Evolutionary conservation across 768 basidiomycete species (phyloP).

Genomic region (Brasilioporus rufonigricans): DNA sequence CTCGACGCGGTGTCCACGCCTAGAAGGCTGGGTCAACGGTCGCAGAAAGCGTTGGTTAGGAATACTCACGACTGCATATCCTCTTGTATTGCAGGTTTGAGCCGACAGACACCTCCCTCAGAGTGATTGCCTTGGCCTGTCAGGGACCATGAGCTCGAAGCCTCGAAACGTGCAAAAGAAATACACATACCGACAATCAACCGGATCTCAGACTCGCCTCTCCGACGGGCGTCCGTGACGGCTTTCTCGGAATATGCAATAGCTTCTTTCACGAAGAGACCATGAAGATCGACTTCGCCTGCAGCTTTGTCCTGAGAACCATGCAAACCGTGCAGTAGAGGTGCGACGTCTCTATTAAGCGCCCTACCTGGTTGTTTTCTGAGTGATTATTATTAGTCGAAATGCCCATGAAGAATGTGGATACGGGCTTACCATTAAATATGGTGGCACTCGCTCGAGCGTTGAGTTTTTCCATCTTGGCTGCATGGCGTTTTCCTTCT

Average conservation of each 20-base stretch:
- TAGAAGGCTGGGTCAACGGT: conserved; percentile 28
- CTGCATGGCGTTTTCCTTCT: conserved; percentile 73
- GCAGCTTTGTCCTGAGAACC: conserved; percentile 51
- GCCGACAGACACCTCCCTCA: conserved; percentile 67
- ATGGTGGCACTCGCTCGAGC: conserved; percentile 83
- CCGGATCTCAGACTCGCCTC: conserved; percentile 60
- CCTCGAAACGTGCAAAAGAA: not conserved
- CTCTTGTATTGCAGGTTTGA: conserved; percentile 88
- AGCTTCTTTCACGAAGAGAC: conserved; percentile 90
- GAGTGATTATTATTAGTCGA: not conserved
- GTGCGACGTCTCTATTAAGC: not conserved
- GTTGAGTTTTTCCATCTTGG: conserved; percentile 74
- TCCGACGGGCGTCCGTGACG: conserved; percentile 57
- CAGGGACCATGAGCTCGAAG: not conserved
- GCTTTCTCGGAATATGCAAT: conserved; percentile 70
- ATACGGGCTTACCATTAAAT: conserved; percentile 49
- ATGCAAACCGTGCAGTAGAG: not conserved
- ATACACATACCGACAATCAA: conserved; percentile 77
- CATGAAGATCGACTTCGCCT: conserved; percentile 86
- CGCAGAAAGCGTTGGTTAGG: not conserved
- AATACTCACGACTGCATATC: conserved; percentile 66
- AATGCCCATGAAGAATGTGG: not conserved
- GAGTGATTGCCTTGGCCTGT: conserved; percentile 90
- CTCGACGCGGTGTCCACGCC: conserved; percentile 66
- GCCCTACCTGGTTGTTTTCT: conserved; percentile 73